Evolutionary conservation across 2,329 filamentous ascomycete genomes (phyloP), one percentile per base, ranked within the genome.

Genomic region (Parastagonospora avenae): DNA sequence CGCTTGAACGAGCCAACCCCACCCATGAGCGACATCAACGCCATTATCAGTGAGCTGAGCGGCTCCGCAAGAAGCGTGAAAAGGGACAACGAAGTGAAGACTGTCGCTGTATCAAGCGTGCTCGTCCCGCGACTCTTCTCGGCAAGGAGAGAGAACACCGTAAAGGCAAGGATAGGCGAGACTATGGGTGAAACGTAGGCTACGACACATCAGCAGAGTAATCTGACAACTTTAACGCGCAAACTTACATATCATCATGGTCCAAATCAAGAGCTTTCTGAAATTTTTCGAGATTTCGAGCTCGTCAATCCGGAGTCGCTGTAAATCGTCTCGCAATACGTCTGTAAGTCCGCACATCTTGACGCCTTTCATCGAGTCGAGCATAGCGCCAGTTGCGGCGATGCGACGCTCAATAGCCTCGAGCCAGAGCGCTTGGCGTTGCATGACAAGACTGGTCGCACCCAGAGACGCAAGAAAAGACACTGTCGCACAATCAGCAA

Each of bases 31-130:
- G 72, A 66, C 50, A 75, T 72, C 8, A 80, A 60, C 8, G 76
- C 73, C 73, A 78, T 77, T 8, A 81, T 76, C 29, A 80, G 63
- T 3, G 73, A 75, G 14, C 75, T 59, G 1, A 80, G 68, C 4
- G 79, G 79, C 36, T 80, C 77, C 1, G 77, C 70, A 2, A 80
- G 59, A 7, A 81, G 69, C 0, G 76, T 72, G 46, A 80, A 79
- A 0, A 81, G 72, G 0, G 78, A 78, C 4, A 81, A 56, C 2
- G 79, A 77, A 1, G 79, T 79, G 54, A 78, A 80, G 1, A 77
- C 74, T 8, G 66, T 73, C 2, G 75, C 70, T 4, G 76, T 75
- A 35, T 76, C 74, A 15, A 80, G 62, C 0, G 66, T 64, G 31
- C 48, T 61, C 16, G 62, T 49, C 11, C 68, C 65, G 24, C 67